Base-by-base conservation (phyloP, 1,284 basidiomycete species). In the Lentinula novae-zelandiae region DNA sequence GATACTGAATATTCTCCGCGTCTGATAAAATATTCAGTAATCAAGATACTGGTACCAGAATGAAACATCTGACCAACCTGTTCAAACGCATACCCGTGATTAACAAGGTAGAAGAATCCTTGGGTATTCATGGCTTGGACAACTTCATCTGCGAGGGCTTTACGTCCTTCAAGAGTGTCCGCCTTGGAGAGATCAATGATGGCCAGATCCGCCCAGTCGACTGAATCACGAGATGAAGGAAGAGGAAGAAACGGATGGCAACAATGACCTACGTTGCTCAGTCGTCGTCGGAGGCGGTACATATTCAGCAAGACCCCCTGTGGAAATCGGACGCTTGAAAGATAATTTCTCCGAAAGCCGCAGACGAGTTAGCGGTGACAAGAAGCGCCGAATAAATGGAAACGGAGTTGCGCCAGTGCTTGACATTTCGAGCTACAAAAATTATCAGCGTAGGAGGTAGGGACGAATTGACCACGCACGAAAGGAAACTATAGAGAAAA, bases 21-120 rank as follows among this genome's bases (percentile, higher is more conserved):
- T 60, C 62, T 63, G 22, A 4, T 5, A 40, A 7, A 17, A 42
- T 9, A 20, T 5, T 10, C 22, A 22, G 17, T 9, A 0, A 40
- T 52, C 7, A 40, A 8, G 7, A 31, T 22, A 9, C 12, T 22
- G 13, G 20, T 34, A 27, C 27, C 27, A 13, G 10, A 31, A 20
- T 9, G 20, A 9, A 36, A 27, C 12, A 40, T 38, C 22, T 5
- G 40, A 20, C 61, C 68, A 49, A 77, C 85, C 73, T 84, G 75
- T 7, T 74, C 70, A 38, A 71, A 68, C 0, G 71, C 74, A 53
- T 81, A 80, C 5, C 85, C 84, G 64, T 87, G 85, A 62, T 86
- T 86, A 59, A 85, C 66, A 17, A 83, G 76, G 64, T 84, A 88
- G 72, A 87, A 83, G 69, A 87, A 90, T 6, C 83, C 87, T 57